Evolutionary conservation across 495 filamentous ascomycete species (phyloP).

Genomic region (Cercophora samala): DNA sequence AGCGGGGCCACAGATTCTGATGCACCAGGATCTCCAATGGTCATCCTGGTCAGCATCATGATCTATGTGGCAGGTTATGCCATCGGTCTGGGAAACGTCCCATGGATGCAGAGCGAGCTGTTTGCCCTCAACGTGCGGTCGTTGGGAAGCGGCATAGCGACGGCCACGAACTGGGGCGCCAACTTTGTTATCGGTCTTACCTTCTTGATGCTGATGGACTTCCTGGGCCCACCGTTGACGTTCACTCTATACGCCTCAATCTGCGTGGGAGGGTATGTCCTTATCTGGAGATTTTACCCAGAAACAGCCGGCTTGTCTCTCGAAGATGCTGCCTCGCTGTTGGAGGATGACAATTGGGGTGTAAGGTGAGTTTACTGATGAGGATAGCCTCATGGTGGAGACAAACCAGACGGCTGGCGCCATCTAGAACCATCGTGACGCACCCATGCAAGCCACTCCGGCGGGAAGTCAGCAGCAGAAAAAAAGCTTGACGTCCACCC

Average conservation of each 20-base stretch:
- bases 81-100: constrained; percentile 83
- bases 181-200: constrained; percentile 87
- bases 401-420: neutral
- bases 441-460: constrained; percentile 13
- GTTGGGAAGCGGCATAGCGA: constrained; percentile 76
- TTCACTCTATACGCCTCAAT: constrained; percentile 73
- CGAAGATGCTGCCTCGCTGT: constrained; percentile 73
- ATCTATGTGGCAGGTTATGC: constrained; percentile 85
- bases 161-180: constrained; percentile 82
- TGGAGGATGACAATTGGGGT: constrained; percentile 70
- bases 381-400: neutral
- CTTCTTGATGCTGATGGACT: constrained; percentile 83
- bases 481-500: constrained; percentile 6
- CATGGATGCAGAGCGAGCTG: constrained; percentile 91
- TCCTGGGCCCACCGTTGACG: constrained; percentile 68
- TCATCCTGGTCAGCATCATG: constrained; percentile 69
- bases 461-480: neutral
- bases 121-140: constrained; percentile 82
- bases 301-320: constrained; percentile 78
- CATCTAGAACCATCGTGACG: constrained; percentile 14
- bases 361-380: constrained; percentile 42
- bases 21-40: constrained; percentile 37
- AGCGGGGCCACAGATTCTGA: constrained; percentile 50
- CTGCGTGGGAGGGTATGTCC: constrained; percentile 63
- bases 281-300: constrained; percentile 71